Percentiles rank a stretch among this genome's conserved stretches.
phyloP scores from a whole-genome alignment of 2,329 filamentous ascomycete species.

The Apiospora saccharicola region DNA sequence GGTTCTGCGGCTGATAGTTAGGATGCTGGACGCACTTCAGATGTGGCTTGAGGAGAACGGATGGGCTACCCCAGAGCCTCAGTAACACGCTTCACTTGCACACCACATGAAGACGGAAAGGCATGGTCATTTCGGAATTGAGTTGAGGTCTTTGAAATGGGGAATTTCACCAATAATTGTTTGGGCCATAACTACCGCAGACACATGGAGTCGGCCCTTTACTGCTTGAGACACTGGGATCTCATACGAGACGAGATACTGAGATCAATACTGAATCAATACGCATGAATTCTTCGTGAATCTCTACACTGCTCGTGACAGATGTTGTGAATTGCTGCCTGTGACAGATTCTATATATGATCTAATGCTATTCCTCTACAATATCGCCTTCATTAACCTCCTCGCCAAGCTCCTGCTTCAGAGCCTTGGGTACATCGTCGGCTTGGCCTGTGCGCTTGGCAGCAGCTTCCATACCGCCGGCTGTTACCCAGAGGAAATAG shows the following conservation, averaged over 20 bases:
- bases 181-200: not conserved
- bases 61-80: not conserved
- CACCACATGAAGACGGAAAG: not conserved
- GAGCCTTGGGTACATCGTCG: slow-evolving; percentile 48
- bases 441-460: slow-evolving; percentile 54
- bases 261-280: not conserved
- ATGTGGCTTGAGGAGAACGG: not conserved
- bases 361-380: slow-evolving; percentile 32
- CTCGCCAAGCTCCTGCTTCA: slow-evolving; percentile 56
- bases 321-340: not conserved
- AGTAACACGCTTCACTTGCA: not conserved
- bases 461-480: slow-evolving; percentile 70
- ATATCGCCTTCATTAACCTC: slow-evolving; percentile 60
- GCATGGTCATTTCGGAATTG: too few species aligned
- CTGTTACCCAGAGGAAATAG: slow-evolving; percentile 78
- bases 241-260: not conserved
- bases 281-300: not conserved
- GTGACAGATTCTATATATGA: not conserved
- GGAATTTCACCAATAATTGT: not conserved
- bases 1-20: not conserved
- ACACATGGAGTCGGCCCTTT: too few species aligned
- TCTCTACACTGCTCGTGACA: not conserved
- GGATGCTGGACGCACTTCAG: not conserved
- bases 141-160: not conserved
- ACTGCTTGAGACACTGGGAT: not conserved